Conservation (phyloP, 2,329 filamentous ascomycete genomes). For the Curvularia sp. region DNA sequence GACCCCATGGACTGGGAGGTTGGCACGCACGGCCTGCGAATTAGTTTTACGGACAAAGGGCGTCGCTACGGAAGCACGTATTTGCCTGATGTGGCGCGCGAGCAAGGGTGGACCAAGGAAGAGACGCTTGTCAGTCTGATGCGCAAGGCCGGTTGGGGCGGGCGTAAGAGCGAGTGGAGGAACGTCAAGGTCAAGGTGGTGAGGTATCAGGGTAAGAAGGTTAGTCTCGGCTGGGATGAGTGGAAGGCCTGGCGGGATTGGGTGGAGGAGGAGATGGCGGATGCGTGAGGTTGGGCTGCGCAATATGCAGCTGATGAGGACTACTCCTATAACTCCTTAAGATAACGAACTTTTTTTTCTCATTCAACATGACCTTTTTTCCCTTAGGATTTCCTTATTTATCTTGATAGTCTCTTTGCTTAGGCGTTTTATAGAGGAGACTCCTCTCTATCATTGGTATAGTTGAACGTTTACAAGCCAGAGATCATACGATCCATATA, state of each 20-base stretch:
- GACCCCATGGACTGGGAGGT: conserved; percentile 84
- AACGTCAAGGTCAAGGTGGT: conserved; percentile 80
- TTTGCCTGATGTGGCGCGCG: conserved; percentile 85
- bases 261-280: conserved; percentile 57
- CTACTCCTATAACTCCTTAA: no score
- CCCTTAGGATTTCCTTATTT: background rate
- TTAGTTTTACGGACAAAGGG: conserved; percentile 78
- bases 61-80: conserved; percentile 85
- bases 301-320: background rate
- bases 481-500: background rate
- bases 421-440: background rate
- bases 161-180: conserved; percentile 70
- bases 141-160: conserved; percentile 92
- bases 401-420: background rate
- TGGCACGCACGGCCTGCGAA: conserved; percentile 84
- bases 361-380: background rate
- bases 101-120: conserved; percentile 95
- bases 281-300: background rate
- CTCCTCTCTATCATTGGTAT: background rate
- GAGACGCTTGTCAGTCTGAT: conserved; percentile 89
- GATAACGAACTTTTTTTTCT: background rate
- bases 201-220: conserved; percentile 85
- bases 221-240: conserved; percentile 71
- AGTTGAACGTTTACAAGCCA: background rate
- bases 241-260: conserved; percentile 83